These are phyloP conservation scores for Penicillium sp. DNA, from an alignment of 2,329 filamentous ascomycete genomes.

Conservation along the genomic window DNA sequence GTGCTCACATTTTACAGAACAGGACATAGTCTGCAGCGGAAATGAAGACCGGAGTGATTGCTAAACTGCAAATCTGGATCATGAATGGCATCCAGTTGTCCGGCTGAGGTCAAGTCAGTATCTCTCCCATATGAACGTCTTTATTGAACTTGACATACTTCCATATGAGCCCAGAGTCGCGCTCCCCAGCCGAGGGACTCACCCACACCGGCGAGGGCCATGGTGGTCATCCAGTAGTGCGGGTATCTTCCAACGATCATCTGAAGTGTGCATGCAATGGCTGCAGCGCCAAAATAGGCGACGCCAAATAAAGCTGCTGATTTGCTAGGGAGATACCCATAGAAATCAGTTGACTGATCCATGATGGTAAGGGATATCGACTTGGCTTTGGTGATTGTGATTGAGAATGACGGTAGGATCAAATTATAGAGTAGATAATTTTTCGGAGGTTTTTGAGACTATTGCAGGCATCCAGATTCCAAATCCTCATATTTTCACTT, in stretches of 20 bases:
- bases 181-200: constrained; percentile 7
- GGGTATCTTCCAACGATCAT: constrained; percentile 1
- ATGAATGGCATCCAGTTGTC: constrained; percentile 5
- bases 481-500: too few relatives aligned
- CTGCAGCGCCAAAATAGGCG: background rate
- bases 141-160: background rate
- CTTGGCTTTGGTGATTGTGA: too few relatives aligned
- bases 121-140: background rate
- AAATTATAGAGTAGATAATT: too few relatives aligned
- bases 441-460: too few relatives aligned
- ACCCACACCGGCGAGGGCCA: constrained; percentile 1
- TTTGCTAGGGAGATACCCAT: constrained; percentile 6
- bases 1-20: constrained; percentile 6
- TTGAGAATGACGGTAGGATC: too few relatives aligned
- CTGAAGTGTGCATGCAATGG: background rate
- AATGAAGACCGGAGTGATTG: background rate
- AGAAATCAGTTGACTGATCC: constrained; percentile 2
- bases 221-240: constrained; percentile 7
- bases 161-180: constrained; percentile 2
- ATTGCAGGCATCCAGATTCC: too few relatives aligned
- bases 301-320: constrained; percentile 2
- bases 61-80: constrained; percentile 9
- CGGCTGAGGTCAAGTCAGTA: background rate
- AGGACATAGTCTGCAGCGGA: constrained; percentile 7
- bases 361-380: background rate